Conservation (phyloP, 139 green algal species). For the Chlorella sorokiniana region DNA sequence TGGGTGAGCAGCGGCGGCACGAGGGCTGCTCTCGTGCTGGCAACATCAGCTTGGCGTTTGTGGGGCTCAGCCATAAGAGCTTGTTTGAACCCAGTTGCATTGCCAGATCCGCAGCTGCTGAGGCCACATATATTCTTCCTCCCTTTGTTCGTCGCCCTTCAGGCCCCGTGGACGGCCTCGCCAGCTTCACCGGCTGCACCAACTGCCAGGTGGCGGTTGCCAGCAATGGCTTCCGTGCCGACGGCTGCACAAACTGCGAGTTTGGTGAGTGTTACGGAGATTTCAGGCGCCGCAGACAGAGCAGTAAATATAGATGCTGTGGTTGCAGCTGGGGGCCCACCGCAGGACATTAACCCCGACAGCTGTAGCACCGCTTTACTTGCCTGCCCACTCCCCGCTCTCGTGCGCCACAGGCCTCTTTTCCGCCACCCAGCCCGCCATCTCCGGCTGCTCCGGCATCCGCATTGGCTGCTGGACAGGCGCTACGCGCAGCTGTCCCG, state of each 20-base stretch:
- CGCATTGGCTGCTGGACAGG: constrained; percentile 63
- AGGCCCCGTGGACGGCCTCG: constrained; percentile 63
- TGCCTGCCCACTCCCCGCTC: too few relatives aligned
- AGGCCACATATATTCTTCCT: not conserved
- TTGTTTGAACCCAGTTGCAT: not conserved
- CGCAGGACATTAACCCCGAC: too few relatives aligned
- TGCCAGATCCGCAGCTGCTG: too few relatives aligned
- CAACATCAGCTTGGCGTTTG: not conserved
- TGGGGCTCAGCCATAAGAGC: too few relatives aligned
- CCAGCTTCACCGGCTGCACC: constrained; percentile 47
- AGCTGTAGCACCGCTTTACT: not conserved
- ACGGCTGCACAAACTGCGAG: constrained; percentile 45
- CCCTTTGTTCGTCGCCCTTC: not conserved
- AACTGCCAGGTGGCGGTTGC: constrained; percentile 53
- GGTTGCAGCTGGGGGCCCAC: not conserved
- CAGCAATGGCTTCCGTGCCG: constrained; percentile 56
- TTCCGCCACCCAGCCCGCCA: constrained; percentile 59
- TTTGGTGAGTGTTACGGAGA: constrained; percentile 41
- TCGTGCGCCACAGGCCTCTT: constrained; percentile 56
- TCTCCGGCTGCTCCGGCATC: constrained; percentile 50
- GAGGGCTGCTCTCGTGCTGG: not conserved
- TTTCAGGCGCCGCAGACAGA: not conserved
- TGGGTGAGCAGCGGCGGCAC: constrained; percentile 35
- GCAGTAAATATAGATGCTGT: not conserved
- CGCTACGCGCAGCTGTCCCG: constrained; percentile 54